Evolutionary conservation across 768 basidiomycete species (phyloP).

Genomic region (Pholiota conissans): DNA sequence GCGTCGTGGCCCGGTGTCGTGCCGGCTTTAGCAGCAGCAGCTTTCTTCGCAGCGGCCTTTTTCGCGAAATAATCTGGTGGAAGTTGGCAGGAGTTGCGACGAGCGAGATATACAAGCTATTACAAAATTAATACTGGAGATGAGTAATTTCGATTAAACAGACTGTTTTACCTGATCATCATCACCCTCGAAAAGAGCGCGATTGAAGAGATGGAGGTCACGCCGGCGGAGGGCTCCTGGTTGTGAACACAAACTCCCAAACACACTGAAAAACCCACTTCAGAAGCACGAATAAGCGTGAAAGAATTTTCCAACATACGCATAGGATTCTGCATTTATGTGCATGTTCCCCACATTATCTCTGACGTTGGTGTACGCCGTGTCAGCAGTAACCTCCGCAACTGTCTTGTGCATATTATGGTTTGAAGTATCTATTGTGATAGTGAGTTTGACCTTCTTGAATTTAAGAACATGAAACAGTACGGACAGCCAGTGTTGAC

Average conservation of each 20-base stretch:
- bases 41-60: slow-evolving; percentile 2
- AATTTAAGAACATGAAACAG: not conserved
- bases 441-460: no score
- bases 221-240: slow-evolving; percentile 1
- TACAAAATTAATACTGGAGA: no score
- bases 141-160: not conserved
- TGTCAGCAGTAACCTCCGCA: not conserved
- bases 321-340: slow-evolving; percentile 5
- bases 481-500: slow-evolving; percentile 1
- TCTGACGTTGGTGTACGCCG: not conserved
- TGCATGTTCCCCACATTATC: slow-evolving; percentile 1
- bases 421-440: not conserved
- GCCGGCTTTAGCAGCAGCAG: no score
- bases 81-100: not conserved
- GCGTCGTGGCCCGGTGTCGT: no score
- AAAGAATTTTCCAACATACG: not conserved
- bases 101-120: not conserved
- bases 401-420: not conserved
- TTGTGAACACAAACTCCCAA: slow-evolving; percentile 5
- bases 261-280: not conserved
- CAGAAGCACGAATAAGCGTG: not conserved
- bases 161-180: not conserved
- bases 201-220: slow-evolving; percentile 1
- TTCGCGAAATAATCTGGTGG: slow-evolving; percentile 7
- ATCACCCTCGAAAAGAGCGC: slow-evolving; percentile 6